Conservation (phyloP, 2,329 filamentous ascomycete species). For the Pseudogymnoascus sp. region DNA sequence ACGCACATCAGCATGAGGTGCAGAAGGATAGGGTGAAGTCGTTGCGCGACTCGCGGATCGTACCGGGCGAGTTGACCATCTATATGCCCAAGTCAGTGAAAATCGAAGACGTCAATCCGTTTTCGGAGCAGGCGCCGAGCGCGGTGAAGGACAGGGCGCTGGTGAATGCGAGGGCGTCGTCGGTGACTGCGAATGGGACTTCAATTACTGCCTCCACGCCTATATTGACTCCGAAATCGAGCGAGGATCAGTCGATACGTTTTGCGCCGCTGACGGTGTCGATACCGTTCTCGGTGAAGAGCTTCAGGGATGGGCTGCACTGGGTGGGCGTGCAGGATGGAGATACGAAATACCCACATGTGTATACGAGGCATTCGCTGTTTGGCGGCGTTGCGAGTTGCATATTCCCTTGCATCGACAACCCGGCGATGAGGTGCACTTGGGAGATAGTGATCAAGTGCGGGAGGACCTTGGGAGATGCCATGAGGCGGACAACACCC, state of each 20-base stretch:
- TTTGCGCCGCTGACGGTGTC: slow-evolving; percentile 58
- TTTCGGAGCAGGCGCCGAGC: slow-evolving; percentile 43
- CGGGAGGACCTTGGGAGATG: slow-evolving; percentile 80
- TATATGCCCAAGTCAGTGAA: slow-evolving; percentile 53
- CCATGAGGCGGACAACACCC: slow-evolving; percentile 44
- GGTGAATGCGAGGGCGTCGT: slow-evolving; percentile 27
- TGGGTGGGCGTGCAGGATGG: slow-evolving; percentile 80
- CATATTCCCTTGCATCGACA: slow-evolving; percentile 90
- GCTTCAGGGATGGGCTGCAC: slow-evolving; percentile 79
- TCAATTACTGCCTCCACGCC: slow-evolving; percentile 22
- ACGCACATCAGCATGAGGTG: slow-evolving; percentile 69
- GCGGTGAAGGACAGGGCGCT: slow-evolving; percentile 37
- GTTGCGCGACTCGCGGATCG: slow-evolving; percentile 29
- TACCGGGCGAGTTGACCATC: slow-evolving; percentile 53
- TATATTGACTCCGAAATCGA: slow-evolving; percentile 30
- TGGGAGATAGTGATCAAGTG: slow-evolving; percentile 88
- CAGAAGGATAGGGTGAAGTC: slow-evolving; percentile 58
- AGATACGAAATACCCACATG: slow-evolving; percentile 81
- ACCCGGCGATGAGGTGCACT: slow-evolving; percentile 69
- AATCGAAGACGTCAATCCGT: slow-evolving; percentile 54
- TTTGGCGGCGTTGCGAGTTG: slow-evolving; percentile 75
- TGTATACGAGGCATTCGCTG: slow-evolving; percentile 77
- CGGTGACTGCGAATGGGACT: slow-evolving; percentile 14
- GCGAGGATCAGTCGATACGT: slow-evolving; percentile 33
- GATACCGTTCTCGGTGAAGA: slow-evolving; percentile 71